Conservation (phyloP, 139 green algal genomes). For the Pycnococcus provasolii region DNA sequence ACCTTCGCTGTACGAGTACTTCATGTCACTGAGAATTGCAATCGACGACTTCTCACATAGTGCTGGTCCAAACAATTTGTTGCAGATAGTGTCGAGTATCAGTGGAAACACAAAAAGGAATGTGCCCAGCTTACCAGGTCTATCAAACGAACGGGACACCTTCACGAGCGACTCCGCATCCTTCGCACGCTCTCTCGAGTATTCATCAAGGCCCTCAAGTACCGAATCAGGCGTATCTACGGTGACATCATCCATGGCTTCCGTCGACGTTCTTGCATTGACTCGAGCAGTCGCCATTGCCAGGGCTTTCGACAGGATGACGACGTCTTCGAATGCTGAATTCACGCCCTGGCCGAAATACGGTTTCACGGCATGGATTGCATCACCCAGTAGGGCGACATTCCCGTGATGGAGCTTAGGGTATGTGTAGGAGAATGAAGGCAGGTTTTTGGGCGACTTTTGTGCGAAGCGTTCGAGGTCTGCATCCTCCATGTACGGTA, state of each 20-base stretch:
- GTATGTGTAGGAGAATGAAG: conserved; percentile 14
- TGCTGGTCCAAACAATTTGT: conserved; percentile 10
- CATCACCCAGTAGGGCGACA: conserved; percentile 28
- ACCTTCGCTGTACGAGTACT: too few relatives aligned
- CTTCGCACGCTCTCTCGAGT: conserved; percentile 23
- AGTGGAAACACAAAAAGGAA: conserved; percentile 37
- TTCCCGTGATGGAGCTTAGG: background rate
- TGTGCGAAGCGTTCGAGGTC: conserved; percentile 13
- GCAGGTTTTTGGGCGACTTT: conserved; percentile 2
- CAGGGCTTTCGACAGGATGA: conserved; percentile 13
- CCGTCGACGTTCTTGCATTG: background rate
- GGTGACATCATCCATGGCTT: background rate
- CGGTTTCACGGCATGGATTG: conserved; percentile 47
- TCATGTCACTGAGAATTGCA: background rate
- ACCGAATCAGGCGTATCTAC: background rate
- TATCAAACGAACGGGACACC: conserved; percentile 35
- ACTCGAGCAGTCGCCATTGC: background rate
- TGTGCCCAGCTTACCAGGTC: conserved; percentile 28
- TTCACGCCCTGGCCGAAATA: conserved; percentile 52
- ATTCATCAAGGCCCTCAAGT: conserved; percentile 17
- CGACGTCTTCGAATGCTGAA: conserved; percentile 43
- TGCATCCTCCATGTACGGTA: conserved; percentile 4
- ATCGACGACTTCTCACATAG: background rate
- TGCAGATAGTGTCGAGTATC: conserved; percentile 42
- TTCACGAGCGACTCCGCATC: conserved; percentile 41